Evolutionary conservation across 345 rosid genomes (phyloP).

Genomic region (Eucalyptus lansdowneana): DNA sequence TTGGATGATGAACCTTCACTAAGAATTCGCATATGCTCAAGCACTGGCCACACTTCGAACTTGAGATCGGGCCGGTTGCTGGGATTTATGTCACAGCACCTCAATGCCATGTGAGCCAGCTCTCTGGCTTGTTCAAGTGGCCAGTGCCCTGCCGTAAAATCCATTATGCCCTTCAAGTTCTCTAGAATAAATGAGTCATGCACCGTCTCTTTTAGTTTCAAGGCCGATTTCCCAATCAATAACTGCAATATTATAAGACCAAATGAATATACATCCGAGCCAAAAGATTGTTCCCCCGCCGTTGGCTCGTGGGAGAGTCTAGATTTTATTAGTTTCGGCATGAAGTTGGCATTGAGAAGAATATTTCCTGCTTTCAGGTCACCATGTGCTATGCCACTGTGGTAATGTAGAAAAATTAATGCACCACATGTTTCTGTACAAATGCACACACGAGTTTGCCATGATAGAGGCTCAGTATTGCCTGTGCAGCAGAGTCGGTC

Average conservation of each 20-base stretch:
- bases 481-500: constrained; percentile 63
- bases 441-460: constrained; percentile 71
- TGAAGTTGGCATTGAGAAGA: constrained; percentile 60
- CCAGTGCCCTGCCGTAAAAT: constrained; percentile 90
- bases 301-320: constrained; percentile 30
- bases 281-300: constrained; percentile 15
- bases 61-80: constrained; percentile 66
- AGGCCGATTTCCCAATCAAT: constrained; percentile 59
- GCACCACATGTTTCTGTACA: constrained; percentile 63
- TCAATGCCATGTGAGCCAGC: constrained; percentile 61
- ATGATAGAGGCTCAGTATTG: constrained; percentile 61
- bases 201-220: constrained; percentile 46
- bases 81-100: constrained; percentile 67
- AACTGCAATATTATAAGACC: constrained; percentile 58
- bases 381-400: constrained; percentile 67
- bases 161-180: constrained; percentile 39
- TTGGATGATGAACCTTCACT: constrained; percentile 45
- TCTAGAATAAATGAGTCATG: constrained; percentile 43
- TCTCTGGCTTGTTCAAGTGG: constrained; percentile 85
- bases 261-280: constrained; percentile 63
- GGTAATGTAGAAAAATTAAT: constrained; percentile 71
- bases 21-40: constrained; percentile 84
- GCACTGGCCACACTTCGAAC: constrained; percentile 69
- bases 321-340: constrained; percentile 63
- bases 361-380: constrained; percentile 69